Base-by-base conservation (phyloP, 2,329 filamentous ascomycete species). In the Monosporascus sp. region DNA sequence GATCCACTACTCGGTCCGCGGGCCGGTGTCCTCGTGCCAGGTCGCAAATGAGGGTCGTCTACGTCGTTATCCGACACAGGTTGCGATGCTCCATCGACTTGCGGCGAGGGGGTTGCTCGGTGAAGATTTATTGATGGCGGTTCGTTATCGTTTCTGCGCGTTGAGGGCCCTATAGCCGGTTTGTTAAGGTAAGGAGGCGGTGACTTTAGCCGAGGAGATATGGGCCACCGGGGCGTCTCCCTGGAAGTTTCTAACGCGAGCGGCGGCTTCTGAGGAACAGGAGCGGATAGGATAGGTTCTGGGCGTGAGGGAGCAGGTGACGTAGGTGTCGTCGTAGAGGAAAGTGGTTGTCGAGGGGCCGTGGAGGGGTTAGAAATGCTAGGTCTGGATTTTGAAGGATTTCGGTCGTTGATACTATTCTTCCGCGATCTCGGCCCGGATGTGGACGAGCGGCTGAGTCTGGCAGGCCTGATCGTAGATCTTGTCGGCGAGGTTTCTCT, bases 151-250 rank as follows among this genome's bases (percentile, higher is more conserved):
- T 63, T 73, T 62, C 72, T 78, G 57, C 75, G 74, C 24, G 58
- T 52, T 11, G 60, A 55, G 22, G 60, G 61, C 41, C 54, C 53
- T 24, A 48, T 51, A 41, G 70, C 72, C 48, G 72, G 71, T 51
- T 69, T 74, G 60, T 70, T 71, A 49, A 73, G 76, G 59, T 72
- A 74, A 14, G 88, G 88, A 20, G 89, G 88, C 51, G 89, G 89
- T 7, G 89, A 91, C 67, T 86, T 88, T 58, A 94, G 69, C 57
- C 89, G 81, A 46, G 89, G 89, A 47, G 89, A 92, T 56, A 87
- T 73, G 26, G 89, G 88, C 88, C 89, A 93, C 70, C 86, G 81
- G 57, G 84, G 84, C 51, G 79, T 79, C 53, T 85, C 80, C 64
- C 68, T 79, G 41, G 77, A 59, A 49, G 69, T 65, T 50, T 87